Evolutionary conservation across 2,329 filamentous ascomycete species (phyloP).

Genomic region (Metarhizium anisopliae): DNA sequence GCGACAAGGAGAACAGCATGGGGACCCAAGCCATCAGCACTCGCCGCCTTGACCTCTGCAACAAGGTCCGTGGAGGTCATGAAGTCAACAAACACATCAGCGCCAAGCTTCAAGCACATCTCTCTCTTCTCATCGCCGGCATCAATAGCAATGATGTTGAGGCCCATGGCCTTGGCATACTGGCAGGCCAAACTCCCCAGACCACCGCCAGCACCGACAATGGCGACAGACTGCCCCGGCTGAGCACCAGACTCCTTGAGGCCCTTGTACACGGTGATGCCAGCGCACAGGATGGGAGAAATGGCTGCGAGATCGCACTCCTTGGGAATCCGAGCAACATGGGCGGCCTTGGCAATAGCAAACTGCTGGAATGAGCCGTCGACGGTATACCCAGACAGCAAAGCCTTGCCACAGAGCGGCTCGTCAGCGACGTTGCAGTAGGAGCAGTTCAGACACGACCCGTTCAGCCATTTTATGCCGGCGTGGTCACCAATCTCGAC

Average conservation of each 20-base stretch:
- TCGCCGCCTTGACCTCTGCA: slow-evolving; percentile 73
- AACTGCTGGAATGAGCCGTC: slow-evolving; percentile 94
- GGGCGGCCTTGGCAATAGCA: slow-evolving; percentile 74
- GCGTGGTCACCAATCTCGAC: slow-evolving; percentile 76
- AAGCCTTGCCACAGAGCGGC: slow-evolving; percentile 66
- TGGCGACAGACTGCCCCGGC: slow-evolving; percentile 70
- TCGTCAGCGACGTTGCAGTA: slow-evolving; percentile 79
- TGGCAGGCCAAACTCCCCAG: slow-evolving; percentile 72
- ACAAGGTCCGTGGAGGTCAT: slow-evolving; percentile 66
- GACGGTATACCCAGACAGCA: slow-evolving; percentile 84
- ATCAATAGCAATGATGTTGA: slow-evolving; percentile 74
- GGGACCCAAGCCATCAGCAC: slow-evolving; percentile 71
- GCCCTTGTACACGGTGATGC: slow-evolving; percentile 87
- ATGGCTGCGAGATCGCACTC: slow-evolving; percentile 67
- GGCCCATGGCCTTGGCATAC: slow-evolving; percentile 86
- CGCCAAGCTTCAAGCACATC: slow-evolving; percentile 62
- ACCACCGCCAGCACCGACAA: slow-evolving; percentile 80
- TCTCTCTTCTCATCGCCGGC: slow-evolving; percentile 71
- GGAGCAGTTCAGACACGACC: slow-evolving; percentile 71
- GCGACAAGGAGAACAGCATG: slow-evolving; percentile 83
- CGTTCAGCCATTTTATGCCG: slow-evolving; percentile 91
- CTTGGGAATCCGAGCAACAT: slow-evolving; percentile 75
- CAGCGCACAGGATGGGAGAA: slow-evolving; percentile 73
- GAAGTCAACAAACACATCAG: slow-evolving; percentile 73
- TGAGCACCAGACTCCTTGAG: slow-evolving; percentile 71